Evolutionary conservation across 1,284 basidiomycete genomes (phyloP).

Genomic region (Boletus austroedulis): DNA sequence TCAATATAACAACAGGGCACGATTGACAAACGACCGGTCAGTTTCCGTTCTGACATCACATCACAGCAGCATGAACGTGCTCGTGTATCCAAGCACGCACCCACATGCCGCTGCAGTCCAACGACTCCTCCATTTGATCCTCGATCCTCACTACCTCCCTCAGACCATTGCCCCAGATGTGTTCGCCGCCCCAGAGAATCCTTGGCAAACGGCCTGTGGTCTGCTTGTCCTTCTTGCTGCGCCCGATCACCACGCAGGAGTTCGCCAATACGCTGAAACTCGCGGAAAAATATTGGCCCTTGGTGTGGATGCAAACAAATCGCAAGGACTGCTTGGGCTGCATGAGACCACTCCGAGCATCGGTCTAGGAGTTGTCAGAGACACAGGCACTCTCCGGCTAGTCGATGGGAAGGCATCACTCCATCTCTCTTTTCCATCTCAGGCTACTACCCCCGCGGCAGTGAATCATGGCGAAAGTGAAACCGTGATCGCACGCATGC

Average conservation of each 20-base stretch:
- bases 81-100: slow-evolving; percentile 77
- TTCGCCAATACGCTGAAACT: slow-evolving; percentile 61
- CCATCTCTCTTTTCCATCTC: slow-evolving; percentile 30
- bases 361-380: slow-evolving; percentile 19
- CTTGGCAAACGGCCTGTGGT: slow-evolving; percentile 75
- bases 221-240: slow-evolving; percentile 73
- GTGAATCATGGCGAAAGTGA: slow-evolving; percentile 15
- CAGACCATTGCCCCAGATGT: slow-evolving; percentile 60
- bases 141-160: slow-evolving; percentile 75
- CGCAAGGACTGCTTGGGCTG: slow-evolving; percentile 22
- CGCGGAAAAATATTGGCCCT: slow-evolving; percentile 74
- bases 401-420: slow-evolving; percentile 23
- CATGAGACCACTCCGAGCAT: slow-evolving; percentile 7
- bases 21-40: too few relatives aligned
- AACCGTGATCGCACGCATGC: slow-evolving; percentile 6
- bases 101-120: slow-evolving; percentile 54
- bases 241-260: slow-evolving; percentile 45
- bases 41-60: too few relatives aligned
- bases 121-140: slow-evolving; percentile 54
- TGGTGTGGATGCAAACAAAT: slow-evolving; percentile 46
- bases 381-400: slow-evolving; percentile 27
- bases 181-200: slow-evolving; percentile 53
- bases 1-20: too few relatives aligned
- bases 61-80: slow-evolving; percentile 66
- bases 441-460: slow-evolving; percentile 2